Percentiles rank a stretch among this genome's conserved stretches.
phyloP scores from a whole-genome alignment of 2,329 filamentous ascomycete genomes.

The Emergomyces orientalis region DNA sequence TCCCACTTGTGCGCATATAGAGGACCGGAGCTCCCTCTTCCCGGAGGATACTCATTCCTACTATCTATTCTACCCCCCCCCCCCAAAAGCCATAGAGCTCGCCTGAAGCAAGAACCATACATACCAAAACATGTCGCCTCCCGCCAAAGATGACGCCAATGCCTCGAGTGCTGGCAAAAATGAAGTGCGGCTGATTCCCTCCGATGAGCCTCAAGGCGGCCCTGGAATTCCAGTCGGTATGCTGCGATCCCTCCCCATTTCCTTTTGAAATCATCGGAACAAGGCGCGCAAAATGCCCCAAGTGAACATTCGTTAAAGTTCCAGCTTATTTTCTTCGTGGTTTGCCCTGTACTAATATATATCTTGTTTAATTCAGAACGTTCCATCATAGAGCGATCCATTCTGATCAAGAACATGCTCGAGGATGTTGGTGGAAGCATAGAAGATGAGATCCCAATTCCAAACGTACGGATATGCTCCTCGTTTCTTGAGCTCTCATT shows the following conservation, averaged over 20 bases:
- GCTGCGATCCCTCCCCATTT: not conserved
- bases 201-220: not conserved
- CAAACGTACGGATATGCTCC: constrained; percentile 34
- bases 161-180: not conserved
- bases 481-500: not conserved
- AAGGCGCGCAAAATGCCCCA: not conserved
- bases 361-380: constrained; percentile 49
- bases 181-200: not conserved
- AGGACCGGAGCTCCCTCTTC: not conserved
- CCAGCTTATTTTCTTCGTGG: not conserved
- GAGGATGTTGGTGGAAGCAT: constrained; percentile 66
- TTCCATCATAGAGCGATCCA: constrained; percentile 76
- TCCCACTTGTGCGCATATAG: not conserved
- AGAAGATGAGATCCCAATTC: constrained; percentile 57
- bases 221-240: not conserved
- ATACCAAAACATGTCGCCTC: not conserved
- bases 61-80: not conserved
- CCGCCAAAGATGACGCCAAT: not conserved
- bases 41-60: not conserved
- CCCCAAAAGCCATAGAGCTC: not conserved
- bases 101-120: not conserved
- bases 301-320: not conserved
- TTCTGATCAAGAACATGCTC: constrained; percentile 97
- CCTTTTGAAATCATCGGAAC: not conserved
- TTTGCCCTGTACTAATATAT: not conserved